Percentiles rank a stretch among this genome's conserved stretches.
Evolutionary conservation across 345 rosid species (phyloP).

Genomic region (Gossypium rotundifolium): DNA sequence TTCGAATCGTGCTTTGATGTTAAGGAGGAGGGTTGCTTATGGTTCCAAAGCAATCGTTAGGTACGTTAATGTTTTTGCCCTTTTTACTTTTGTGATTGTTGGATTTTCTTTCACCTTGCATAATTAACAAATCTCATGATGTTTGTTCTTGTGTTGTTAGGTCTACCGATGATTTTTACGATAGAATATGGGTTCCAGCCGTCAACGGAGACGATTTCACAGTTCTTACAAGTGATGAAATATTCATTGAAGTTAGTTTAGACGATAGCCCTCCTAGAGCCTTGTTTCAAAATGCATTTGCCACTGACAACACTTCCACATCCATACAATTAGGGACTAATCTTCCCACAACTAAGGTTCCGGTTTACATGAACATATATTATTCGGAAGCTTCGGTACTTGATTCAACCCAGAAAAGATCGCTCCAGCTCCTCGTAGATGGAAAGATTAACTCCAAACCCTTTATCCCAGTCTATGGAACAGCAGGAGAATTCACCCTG

Average conservation of each 20-base stretch:
- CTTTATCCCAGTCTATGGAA: slow-evolving; percentile 28
- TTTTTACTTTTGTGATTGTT: not conserved
- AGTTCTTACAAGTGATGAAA: slow-evolving; percentile 17
- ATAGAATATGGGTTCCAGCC: slow-evolving; percentile 38
- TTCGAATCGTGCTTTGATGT: slow-evolving; percentile 24
- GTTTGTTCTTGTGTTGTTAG: slow-evolving; percentile 4
- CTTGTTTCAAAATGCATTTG: slow-evolving; percentile 30
- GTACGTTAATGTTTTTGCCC: slow-evolving; percentile 7
- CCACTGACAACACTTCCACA: slow-evolving; percentile 15
- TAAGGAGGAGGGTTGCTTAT: slow-evolving; percentile 23
- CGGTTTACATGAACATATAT: slow-evolving; percentile 31
- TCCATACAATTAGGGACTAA: not conserved
- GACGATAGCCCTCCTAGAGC: slow-evolving; percentile 32
- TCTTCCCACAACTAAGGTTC: slow-evolving; percentile 18
- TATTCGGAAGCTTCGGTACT: slow-evolving; percentile 41
- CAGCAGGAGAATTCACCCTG: slow-evolving; percentile 11
- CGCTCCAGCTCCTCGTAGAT: slow-evolving; percentile 23
- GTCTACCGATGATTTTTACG: slow-evolving; percentile 23
- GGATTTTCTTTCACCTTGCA: not conserved
- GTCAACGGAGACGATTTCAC: slow-evolving; percentile 1
- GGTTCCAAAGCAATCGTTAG: slow-evolving; percentile 19
- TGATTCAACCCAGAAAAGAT: slow-evolving; percentile 26
- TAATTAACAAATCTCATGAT: not conserved
- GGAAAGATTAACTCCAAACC: not conserved
- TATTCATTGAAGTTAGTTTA: not conserved